Conservation (phyloP, 2,329 filamentous ascomycete genomes). For the Pyrenophora tritici-repentis region DNA sequence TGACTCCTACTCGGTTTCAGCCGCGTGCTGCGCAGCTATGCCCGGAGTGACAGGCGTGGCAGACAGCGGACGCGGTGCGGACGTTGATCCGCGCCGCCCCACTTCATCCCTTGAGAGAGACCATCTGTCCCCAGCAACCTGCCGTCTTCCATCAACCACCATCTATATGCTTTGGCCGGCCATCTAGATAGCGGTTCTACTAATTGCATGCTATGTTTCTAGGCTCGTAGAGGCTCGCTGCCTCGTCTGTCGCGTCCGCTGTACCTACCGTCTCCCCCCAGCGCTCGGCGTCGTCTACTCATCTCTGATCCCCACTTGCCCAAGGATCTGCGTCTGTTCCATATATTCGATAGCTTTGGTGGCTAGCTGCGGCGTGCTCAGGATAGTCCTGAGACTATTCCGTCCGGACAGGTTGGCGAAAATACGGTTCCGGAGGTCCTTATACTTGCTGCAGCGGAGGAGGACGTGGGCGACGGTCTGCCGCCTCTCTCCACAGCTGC, state of each 20-base stretch:
- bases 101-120: background rate
- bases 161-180: background rate
- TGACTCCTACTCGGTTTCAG: too few relatives aligned
- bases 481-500: too few relatives aligned
- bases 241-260: constrained; percentile 14
- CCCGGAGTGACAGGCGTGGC: background rate
- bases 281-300: constrained; percentile 13
- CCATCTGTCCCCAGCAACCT: constrained; percentile 1
- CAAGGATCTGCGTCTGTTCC: constrained; percentile 28
- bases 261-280: constrained; percentile 21
- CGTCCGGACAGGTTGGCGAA: too few relatives aligned
- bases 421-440: too few relatives aligned
- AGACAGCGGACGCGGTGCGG: background rate
- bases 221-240: constrained; percentile 22
- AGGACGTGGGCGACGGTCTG: too few relatives aligned
- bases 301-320: constrained; percentile 11
- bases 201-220: constrained; percentile 3
- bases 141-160: background rate
- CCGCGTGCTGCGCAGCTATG: background rate
- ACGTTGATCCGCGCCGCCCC: constrained; percentile 2
- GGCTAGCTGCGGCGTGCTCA: constrained; percentile 19
- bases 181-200: constrained; percentile 1
- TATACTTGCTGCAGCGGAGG: too few relatives aligned
- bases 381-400: too few relatives aligned
- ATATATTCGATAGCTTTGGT: constrained; percentile 23